Conservation (phyloP, 2,329 filamentous ascomycete genomes). For the Grosmannia clavigera region DNA sequence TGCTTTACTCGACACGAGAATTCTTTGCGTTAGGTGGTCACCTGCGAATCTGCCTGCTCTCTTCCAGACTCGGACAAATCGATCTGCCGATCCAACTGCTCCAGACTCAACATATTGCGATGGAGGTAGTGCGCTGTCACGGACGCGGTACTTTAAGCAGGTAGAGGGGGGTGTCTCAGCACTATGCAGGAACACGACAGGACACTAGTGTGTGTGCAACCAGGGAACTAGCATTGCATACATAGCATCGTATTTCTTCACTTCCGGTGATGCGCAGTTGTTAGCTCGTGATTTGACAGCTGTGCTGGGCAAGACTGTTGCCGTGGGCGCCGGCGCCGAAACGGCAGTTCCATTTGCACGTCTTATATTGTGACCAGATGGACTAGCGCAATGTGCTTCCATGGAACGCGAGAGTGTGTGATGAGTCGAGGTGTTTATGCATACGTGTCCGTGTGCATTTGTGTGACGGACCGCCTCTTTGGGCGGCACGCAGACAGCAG, state of each 20-base stretch:
- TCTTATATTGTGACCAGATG: background rate
- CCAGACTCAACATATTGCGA: background rate
- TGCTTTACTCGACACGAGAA: background rate
- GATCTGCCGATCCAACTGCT: background rate
- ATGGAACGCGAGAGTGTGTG: background rate
- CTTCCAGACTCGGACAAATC: background rate
- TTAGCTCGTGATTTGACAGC: background rate
- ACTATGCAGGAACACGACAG: background rate
- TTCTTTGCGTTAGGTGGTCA: background rate
- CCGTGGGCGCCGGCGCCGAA: background rate
- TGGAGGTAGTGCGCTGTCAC: background rate
- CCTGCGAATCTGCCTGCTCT: background rate
- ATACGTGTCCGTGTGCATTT: background rate
- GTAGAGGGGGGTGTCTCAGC: background rate
- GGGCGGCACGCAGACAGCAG: background rate
- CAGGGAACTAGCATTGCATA: background rate
- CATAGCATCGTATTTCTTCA: background rate
- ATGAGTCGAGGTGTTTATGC: background rate
- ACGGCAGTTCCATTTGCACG: background rate
- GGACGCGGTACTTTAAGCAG: background rate
- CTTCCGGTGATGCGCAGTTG: background rate
- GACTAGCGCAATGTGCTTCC: background rate
- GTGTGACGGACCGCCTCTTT: background rate
- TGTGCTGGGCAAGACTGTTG: background rate
- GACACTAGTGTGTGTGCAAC: background rate